Evolutionary conservation across 2,329 filamentous ascomycete genomes (phyloP).

Genomic region (Monosporascus sp.): DNA sequence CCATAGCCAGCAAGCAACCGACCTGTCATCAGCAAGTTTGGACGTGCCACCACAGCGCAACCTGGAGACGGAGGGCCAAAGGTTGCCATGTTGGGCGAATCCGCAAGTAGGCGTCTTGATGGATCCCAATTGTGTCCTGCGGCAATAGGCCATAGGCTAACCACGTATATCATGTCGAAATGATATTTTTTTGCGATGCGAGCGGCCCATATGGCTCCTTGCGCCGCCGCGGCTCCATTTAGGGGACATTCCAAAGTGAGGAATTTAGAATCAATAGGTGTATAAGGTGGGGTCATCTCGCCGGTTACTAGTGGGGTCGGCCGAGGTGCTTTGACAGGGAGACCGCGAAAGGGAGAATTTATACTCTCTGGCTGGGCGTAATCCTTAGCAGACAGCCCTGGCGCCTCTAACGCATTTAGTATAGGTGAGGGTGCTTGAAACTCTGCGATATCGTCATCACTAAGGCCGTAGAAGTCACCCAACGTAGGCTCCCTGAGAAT

Average conservation of each 20-base stretch:
- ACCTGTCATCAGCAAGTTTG: slow-evolving; percentile 33
- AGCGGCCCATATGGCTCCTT: slow-evolving; percentile 49
- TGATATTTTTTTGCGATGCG: slow-evolving; percentile 51
- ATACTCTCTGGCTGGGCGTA: slow-evolving; percentile 6
- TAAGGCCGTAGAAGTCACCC: slow-evolving; percentile 48
- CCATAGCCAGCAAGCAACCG: slow-evolving; percentile 52
- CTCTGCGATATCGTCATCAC: slow-evolving; percentile 56
- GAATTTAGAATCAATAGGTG: slow-evolving; percentile 26
- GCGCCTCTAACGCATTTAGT: slow-evolving; percentile 14
- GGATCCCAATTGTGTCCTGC: slow-evolving; percentile 8
- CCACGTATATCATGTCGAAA: slow-evolving; percentile 54
- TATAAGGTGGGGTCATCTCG: slow-evolving; percentile 23
- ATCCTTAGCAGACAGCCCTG: slow-evolving; percentile 22
- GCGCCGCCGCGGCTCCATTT: slow-evolving; percentile 37
- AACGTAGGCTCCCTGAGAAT: slow-evolving; percentile 47
- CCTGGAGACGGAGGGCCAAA: not conserved
- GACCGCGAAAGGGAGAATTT: no score
- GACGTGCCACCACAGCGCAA: slow-evolving; percentile 6
- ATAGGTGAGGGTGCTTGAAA: slow-evolving; percentile 16
- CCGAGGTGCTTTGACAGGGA: not conserved
- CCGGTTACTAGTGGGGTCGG: slow-evolving; percentile 2
- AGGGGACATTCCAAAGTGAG: slow-evolving; percentile 42
- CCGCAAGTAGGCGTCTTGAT: slow-evolving; percentile 11
- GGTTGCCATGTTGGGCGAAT: not conserved
- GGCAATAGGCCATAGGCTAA: slow-evolving; percentile 50